phyloP scores from a whole-genome alignment of 2,329 filamentous ascomycete species.

The Neopestalotiopsis sp. region DNA sequence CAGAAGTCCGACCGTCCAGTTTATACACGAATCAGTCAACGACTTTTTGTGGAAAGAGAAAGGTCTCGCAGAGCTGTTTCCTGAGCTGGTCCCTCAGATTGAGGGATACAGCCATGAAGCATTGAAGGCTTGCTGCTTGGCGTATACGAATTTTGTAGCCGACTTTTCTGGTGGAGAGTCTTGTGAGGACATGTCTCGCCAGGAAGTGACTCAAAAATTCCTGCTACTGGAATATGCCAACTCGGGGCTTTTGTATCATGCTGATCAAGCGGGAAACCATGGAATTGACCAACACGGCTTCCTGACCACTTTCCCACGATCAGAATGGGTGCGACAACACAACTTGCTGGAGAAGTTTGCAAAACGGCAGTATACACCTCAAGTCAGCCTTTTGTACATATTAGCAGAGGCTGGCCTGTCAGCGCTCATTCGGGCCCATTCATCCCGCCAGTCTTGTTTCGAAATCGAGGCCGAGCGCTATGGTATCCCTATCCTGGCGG shows the following conservation, averaged over 20 bases:
- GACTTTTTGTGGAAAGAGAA: slow-evolving; percentile 50
- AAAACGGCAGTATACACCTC: slow-evolving; percentile 9
- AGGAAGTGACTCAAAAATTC: background rate
- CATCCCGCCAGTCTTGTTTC: background rate
- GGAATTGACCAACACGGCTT: slow-evolving; percentile 19
- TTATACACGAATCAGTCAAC: slow-evolving; percentile 58
- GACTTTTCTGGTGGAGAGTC: background rate
- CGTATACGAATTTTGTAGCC: slow-evolving; percentile 14
- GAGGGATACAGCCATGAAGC: slow-evolving; percentile 44
- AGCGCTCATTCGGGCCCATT: background rate
- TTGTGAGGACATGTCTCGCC: background rate
- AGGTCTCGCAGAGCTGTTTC: slow-evolving; percentile 37
- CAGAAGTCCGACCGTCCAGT: slow-evolving; percentile 47
- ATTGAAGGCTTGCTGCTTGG: slow-evolving; percentile 43
- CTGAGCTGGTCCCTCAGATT: slow-evolving; percentile 38
- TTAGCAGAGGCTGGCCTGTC: slow-evolving; percentile 19
- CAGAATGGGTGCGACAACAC: slow-evolving; percentile 19
- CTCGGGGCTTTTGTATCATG: slow-evolving; percentile 18
- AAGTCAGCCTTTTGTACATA: slow-evolving; percentile 22
- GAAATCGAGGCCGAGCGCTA: background rate
- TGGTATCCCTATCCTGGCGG: background rate
- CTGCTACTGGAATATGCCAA: slow-evolving; percentile 24
- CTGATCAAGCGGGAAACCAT: slow-evolving; percentile 17
- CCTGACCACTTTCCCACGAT: slow-evolving; percentile 8
- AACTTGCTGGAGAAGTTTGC: slow-evolving; percentile 19